Evolutionary conservation across 2,329 filamentous ascomycete genomes (phyloP).

Genomic region (Microdochium trichocladiopsis): DNA sequence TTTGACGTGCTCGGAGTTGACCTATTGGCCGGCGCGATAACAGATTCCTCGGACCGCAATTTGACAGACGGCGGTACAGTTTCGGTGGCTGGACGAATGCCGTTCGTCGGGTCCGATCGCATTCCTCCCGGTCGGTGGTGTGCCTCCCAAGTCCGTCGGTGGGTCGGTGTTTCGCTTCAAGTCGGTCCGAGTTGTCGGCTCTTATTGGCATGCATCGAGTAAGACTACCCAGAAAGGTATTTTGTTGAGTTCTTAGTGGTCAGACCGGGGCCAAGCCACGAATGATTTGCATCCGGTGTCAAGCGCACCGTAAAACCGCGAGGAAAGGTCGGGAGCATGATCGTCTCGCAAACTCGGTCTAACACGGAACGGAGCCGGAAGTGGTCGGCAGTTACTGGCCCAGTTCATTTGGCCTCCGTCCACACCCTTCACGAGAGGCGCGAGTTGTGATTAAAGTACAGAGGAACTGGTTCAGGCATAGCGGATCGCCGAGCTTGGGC

Average conservation of each 20-base stretch:
- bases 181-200: neutral
- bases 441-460: no score
- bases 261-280: neutral
- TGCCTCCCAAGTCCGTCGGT: neutral
- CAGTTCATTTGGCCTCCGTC: neutral
- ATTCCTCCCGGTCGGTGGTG: neutral
- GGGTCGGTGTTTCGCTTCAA: no score
- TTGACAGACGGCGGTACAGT: neutral
- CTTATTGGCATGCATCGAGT: no score
- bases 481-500: no score
- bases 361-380: constrained; percentile 35
- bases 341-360: constrained; percentile 12
- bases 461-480: no score
- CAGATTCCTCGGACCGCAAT: neutral
- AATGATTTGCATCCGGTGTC: neutral
- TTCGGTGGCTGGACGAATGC: neutral
- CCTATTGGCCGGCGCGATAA: neutral
- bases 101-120: neutral
- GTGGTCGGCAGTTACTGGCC: constrained; percentile 17
- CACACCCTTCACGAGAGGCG: no score
- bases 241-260: neutral
- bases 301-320: neutral
- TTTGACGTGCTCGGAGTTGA: neutral
- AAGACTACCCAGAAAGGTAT: no score
- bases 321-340: neutral